These are phyloP conservation scores for Erythrobasidium yunnanense DNA, from an alignment of 768 basidiomycete genomes.

Conservation along the genomic window DNA sequence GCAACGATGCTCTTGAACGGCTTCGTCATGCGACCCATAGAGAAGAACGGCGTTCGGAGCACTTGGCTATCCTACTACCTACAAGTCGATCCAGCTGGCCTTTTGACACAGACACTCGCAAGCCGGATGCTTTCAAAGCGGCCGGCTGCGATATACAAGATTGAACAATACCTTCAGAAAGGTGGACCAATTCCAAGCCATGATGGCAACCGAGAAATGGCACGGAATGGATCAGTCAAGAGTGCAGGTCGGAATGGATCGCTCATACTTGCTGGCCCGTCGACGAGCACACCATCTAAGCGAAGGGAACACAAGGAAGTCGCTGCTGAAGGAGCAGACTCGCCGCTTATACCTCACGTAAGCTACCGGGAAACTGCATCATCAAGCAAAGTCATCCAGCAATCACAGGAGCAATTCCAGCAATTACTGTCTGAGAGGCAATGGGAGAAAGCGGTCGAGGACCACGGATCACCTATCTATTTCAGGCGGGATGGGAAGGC, in stretches of 20 bases:
- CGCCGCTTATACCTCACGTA: slow-evolving; percentile 26
- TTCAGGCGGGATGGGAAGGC: neutral
- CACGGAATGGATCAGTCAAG: too few relatives aligned
- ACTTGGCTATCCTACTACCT: slow-evolving; percentile 17
- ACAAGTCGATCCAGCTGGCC: slow-evolving; percentile 32
- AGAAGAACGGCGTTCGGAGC: slow-evolving; percentile 9
- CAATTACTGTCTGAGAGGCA: neutral
- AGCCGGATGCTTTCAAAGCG: slow-evolving; percentile 29
- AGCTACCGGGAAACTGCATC: neutral
- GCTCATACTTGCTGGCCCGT: too few relatives aligned
- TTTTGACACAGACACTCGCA: slow-evolving; percentile 29
- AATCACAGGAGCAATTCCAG: slow-evolving; percentile 22
- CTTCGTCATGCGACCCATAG: slow-evolving; percentile 26
- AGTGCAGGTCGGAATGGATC: too few relatives aligned
- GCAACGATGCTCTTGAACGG: slow-evolving; percentile 34
- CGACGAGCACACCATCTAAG: too few relatives aligned
- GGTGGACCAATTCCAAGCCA: slow-evolving; percentile 28
- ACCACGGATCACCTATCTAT: neutral
- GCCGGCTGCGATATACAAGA: slow-evolving; percentile 8
- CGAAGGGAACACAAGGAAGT: too few relatives aligned
- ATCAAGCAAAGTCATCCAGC: slow-evolving; percentile 12
- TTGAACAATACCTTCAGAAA: slow-evolving; percentile 27
- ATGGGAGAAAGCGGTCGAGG: slow-evolving; percentile 19
- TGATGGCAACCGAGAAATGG: too few relatives aligned
- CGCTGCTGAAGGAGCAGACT: too few relatives aligned